Evolutionary conservation across 164 flowering plant species (phyloP), one percentile per base, ranked within the genome.

Genomic region (Vitis vinifera): DNA sequence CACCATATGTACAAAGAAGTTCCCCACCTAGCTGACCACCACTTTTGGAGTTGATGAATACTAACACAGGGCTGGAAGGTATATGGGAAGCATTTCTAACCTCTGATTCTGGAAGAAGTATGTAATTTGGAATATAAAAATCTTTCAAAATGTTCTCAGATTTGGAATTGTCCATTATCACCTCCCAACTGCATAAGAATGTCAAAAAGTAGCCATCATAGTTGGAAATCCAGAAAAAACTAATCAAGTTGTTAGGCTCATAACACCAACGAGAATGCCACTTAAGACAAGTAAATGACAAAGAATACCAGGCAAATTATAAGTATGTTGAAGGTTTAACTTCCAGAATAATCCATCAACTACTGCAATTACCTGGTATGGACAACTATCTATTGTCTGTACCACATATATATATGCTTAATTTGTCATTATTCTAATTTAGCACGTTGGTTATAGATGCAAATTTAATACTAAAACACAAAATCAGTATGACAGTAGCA

Each of bases 21-120:
- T 89, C 85, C 30, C 88, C 87, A 65, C 96, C 98, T 15, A 92
- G 84, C 79, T 92, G 98, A 30, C 94, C 98, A 49, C 96, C 98
- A 78, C 96, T 89, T 80, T 72, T 88, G 64, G 94, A 79, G 75
- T 90, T 92, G 58, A 92, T 81, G 74, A 92, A 92, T 56, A 89
- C 98, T 16, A 92, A 9, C 63, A 92, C 94, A 2, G 98, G 98
- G 72, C 90, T 87, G 3, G 64, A 51, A 10, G 95, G 95, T 53
- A 65, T 16, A 55, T 57, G 23, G 8, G 74, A 23, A 68, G 49
- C 59, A 55, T 37, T 12, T 5, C 56, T 60, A 10, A 62, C 65
- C 15, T 71, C 76, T 13, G 81, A 73, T 6, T 75, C 85, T 9
- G 84, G 79, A 12, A 68, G 56, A 67, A 91, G 82, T 64, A 92